A percentile compares a stretch with the other conserved stretches of the same genome.
These are phyloP conservation scores for Polygonum maritimum DNA, from an alignment of 148 eudicot genomes.

Conservation along the genomic window DNA sequence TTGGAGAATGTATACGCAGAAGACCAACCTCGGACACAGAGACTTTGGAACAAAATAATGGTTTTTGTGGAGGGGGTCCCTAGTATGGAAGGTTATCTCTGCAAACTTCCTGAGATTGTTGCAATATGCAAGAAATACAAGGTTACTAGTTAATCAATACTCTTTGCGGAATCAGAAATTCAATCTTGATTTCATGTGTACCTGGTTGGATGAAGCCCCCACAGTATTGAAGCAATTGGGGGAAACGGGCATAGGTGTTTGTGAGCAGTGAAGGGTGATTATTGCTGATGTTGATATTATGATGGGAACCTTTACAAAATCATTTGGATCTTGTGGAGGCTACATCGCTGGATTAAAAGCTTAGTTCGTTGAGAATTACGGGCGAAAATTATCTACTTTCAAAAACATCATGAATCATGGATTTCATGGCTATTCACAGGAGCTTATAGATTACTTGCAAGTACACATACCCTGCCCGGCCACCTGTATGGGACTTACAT, in stretches of 20 bases:
- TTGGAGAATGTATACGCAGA: constrained; percentile 75
- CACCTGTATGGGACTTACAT: constrained; percentile 84
- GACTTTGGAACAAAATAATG: constrained; percentile 98
- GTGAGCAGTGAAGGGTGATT: constrained; percentile 87
- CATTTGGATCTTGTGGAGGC: constrained; percentile 95
- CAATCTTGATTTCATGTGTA: constrained; percentile 10
- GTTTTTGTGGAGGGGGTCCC: constrained; percentile 95
- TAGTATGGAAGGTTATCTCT: constrained; percentile 98
- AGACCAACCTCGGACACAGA: constrained; percentile 93
- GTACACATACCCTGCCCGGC: constrained; percentile 62
- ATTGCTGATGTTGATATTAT: constrained; percentile 88
- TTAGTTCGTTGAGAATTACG: constrained; percentile 13
- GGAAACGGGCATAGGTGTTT: constrained; percentile 79
- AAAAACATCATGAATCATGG: neutral
- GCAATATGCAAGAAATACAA: constrained; percentile 94
- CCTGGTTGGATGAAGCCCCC: constrained; percentile 77
- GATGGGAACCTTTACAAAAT: constrained; percentile 98
- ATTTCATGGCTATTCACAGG: constrained; percentile 28
- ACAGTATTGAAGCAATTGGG: constrained; percentile 99
- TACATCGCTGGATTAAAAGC: constrained; percentile 98
- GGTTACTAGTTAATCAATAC: constrained; percentile 23
- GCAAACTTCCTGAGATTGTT: constrained; percentile 93
- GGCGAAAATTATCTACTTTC: neutral
- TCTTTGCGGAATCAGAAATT: constrained; percentile 3
- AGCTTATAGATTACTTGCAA: constrained; percentile 66